Evolutionary conservation across 306 rosid species (phyloP).

Genomic region (Mucuna pruriens): DNA sequence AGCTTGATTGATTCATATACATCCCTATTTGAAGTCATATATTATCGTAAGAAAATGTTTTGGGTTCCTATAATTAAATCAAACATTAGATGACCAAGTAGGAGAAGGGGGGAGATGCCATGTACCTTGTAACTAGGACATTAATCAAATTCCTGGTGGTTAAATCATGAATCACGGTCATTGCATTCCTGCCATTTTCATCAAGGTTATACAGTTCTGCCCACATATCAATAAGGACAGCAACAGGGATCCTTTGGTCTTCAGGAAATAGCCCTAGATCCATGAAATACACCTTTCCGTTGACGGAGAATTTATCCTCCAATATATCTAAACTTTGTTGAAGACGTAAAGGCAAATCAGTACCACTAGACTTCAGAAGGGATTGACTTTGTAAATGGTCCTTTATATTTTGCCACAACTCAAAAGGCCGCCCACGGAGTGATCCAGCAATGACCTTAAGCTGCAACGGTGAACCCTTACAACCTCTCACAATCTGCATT

Average conservation of each 20-base stretch:
- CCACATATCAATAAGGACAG: constrained; percentile 70
- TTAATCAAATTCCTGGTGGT: constrained; percentile 49
- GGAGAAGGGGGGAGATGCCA: background rate
- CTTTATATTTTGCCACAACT: constrained; percentile 50
- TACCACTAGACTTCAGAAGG: constrained; percentile 39
- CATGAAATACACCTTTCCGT: constrained; percentile 61
- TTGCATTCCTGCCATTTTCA: constrained; percentile 45
- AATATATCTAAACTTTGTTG: constrained; percentile 60
- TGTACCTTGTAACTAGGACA: constrained; percentile 64
- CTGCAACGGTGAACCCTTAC: constrained; percentile 66
- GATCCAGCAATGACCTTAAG: constrained; percentile 58
- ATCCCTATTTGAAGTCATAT: background rate
- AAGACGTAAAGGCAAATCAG: constrained; percentile 49
- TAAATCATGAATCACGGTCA: constrained; percentile 47
- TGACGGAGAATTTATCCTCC: constrained; percentile 43
- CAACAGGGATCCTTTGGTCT: constrained; percentile 64
- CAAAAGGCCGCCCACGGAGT: constrained; percentile 50
- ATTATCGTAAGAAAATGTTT: background rate
- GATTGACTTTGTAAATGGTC: constrained; percentile 46
- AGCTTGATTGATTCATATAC: background rate
- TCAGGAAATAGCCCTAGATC: constrained; percentile 79
- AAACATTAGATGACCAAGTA: background rate
- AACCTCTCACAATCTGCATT: constrained; percentile 61
- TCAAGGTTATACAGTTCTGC: constrained; percentile 54
- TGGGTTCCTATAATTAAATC: background rate